These are phyloP conservation scores for Vicia villosa DNA, from an alignment of 306 rosid species.

Conservation along the genomic window DNA sequence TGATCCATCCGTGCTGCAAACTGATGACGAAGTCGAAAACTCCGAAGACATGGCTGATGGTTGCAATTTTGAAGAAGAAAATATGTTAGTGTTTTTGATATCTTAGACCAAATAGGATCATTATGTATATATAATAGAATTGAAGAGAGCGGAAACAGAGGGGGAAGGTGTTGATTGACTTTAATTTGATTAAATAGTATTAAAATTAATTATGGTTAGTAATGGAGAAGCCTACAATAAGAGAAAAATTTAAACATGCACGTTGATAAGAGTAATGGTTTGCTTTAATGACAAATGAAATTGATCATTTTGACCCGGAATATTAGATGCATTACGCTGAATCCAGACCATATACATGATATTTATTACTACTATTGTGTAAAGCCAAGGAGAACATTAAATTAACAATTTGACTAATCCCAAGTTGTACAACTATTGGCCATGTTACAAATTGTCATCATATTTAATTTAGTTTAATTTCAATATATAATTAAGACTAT, in stretches of 20 bases:
- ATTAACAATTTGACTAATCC: neutral
- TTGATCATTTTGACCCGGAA: constrained; percentile 12
- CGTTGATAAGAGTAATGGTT: neutral
- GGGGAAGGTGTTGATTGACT: constrained; percentile 1
- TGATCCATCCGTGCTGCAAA: neutral
- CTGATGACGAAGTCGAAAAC: neutral
- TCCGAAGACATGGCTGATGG: constrained; percentile 2
- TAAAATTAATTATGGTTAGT: constrained; percentile 13
- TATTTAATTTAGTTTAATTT: neutral
- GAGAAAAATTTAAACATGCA: neutral
- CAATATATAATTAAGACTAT: neutral
- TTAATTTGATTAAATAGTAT: neutral
- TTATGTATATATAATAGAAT: neutral
- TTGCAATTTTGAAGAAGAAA: neutral
- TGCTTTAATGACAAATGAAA: constrained; percentile 5
- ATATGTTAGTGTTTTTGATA: neutral
- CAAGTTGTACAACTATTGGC: neutral
- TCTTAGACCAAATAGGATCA: neutral
- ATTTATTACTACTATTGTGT: neutral
- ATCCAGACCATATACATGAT: constrained; percentile 1
- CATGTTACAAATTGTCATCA: constrained; percentile 10
- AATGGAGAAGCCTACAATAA: constrained; percentile 5
- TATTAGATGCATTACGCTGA: neutral
- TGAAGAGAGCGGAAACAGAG: neutral
- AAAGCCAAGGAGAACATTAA: neutral